phyloP scores from a whole-genome alignment of 2,329 filamentous ascomycete species.

The Diaporthe ampelina region DNA sequence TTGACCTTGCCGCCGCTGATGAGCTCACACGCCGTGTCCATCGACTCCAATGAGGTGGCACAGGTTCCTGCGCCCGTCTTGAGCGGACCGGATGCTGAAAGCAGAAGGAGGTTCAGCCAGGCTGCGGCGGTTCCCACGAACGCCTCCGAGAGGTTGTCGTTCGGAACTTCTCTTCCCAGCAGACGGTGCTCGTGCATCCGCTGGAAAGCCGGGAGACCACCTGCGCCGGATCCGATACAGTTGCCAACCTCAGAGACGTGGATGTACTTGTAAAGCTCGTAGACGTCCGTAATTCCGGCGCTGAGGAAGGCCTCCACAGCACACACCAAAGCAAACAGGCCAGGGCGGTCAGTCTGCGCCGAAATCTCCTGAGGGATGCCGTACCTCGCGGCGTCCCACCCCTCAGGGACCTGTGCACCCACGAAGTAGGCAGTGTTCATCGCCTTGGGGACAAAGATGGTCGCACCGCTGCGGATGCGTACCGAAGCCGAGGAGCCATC shows the following conservation, averaged over 20 bases:
- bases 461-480: slow-evolving; percentile 49
- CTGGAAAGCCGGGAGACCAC: slow-evolving; percentile 47
- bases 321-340: slow-evolving; percentile 51
- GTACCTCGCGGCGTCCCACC: slow-evolving; percentile 52
- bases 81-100: slow-evolving; percentile 52
- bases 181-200: slow-evolving; percentile 50
- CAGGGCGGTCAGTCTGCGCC: slow-evolving; percentile 51
- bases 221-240: slow-evolving; percentile 51
- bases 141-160: slow-evolving; percentile 53
- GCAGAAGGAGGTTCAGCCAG: slow-evolving; percentile 58
- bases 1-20: slow-evolving; percentile 51
- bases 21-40: slow-evolving; percentile 53
- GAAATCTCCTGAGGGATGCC: slow-evolving; percentile 54
- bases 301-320: slow-evolving; percentile 51
- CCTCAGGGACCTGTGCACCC: slow-evolving; percentile 52
- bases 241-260: slow-evolving; percentile 54
- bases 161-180: slow-evolving; percentile 50
- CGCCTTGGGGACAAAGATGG: slow-evolving; percentile 51
- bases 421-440: slow-evolving; percentile 45
- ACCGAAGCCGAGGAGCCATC: slow-evolving; percentile 44
- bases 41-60: slow-evolving; percentile 53
- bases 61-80: slow-evolving; percentile 54
- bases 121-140: slow-evolving; percentile 53
- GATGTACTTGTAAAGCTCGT: slow-evolving; percentile 52
- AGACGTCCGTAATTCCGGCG: slow-evolving; percentile 50